Conservation (phyloP, 2,329 filamentous ascomycete species). For the Berkeleyomyces basicola region DNA sequence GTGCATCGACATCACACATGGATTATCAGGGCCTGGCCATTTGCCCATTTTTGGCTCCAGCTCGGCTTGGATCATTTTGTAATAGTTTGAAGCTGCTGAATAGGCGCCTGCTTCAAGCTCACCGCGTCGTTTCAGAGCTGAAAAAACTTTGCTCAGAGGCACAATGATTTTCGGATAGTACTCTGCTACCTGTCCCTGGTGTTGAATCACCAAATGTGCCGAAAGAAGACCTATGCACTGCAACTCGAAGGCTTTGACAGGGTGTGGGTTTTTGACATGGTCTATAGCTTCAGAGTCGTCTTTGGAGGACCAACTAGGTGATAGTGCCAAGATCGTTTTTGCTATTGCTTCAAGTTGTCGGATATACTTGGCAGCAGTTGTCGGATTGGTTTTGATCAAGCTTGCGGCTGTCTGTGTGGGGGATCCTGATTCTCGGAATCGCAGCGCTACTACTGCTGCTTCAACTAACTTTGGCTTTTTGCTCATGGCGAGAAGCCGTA, state of each 20-base stretch:
- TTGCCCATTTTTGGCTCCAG: conserved; percentile 12
- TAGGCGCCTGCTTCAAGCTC: conserved; percentile 10
- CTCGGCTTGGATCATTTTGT: conserved; percentile 8
- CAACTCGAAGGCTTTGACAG: conserved; percentile 41
- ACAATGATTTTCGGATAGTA: conserved; percentile 12
- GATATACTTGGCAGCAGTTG: conserved; percentile 39
- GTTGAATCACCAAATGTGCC: conserved; percentile 10
- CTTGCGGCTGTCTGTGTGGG: conserved; percentile 9
- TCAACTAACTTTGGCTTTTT: conserved; percentile 45
- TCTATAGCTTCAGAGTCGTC: conserved; percentile 42
- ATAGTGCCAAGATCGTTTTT: conserved; percentile 46
- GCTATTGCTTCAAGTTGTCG: conserved; percentile 52
- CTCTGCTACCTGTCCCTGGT: conserved; percentile 6
- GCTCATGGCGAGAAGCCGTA: conserved; percentile 44
- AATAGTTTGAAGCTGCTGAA: conserved; percentile 6
- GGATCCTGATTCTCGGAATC: conserved; percentile 24
- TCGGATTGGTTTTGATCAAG: conserved; percentile 13
- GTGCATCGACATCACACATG: conserved; percentile 28
- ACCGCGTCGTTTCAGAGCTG: conserved; percentile 10
- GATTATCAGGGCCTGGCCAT: conserved; percentile 11
- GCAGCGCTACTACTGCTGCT: conserved; percentile 37
- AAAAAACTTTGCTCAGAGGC: conserved; percentile 12
- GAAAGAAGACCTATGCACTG: conserved; percentile 42
- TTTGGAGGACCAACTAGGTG: conserved; percentile 47
- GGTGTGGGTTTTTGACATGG: conserved; percentile 36